A percentile compares a stretch with the other conserved stretches of the same genome.
phyloP scores from a whole-genome alignment of 768 basidiomycete genomes.

The Psilocybe tampanensis region DNA sequence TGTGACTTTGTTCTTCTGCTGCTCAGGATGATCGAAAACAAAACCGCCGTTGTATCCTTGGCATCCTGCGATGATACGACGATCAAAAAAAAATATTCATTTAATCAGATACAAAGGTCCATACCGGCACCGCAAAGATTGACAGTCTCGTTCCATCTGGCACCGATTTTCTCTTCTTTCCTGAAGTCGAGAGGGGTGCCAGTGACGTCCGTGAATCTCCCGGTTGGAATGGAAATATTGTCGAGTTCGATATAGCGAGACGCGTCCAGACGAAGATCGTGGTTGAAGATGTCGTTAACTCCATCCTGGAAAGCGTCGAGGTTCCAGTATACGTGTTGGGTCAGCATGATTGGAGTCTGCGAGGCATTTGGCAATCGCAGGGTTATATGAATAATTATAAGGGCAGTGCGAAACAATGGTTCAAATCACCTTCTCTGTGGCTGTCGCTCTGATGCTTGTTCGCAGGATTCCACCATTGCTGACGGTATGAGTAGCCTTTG shows the following conservation, averaged over 20 bases:
- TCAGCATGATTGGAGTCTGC: conserved; percentile 59
- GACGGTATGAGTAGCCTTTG: conserved; percentile 50
- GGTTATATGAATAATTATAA: neutral
- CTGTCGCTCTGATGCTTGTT: conserved; percentile 46
- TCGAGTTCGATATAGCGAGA: conserved; percentile 41
- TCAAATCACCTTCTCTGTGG: conserved; percentile 45
- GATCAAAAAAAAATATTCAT: neutral
- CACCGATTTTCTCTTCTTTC: conserved; percentile 31
- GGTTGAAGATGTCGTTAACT: conserved; percentile 34
- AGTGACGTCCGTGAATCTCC: conserved; percentile 29
- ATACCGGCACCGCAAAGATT: conserved; percentile 30
- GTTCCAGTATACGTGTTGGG: conserved; percentile 60
- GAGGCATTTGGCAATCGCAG: neutral
- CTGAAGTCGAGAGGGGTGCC: conserved; percentile 46
- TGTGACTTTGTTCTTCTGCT: conserved; percentile 30
- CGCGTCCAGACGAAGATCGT: conserved; percentile 31
- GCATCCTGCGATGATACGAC: conserved; percentile 38
- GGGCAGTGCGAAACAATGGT: no score
- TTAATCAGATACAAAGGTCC: neutral
- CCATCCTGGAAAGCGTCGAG: conserved; percentile 53
- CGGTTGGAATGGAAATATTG: conserved; percentile 40
- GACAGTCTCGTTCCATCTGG: conserved; percentile 34
- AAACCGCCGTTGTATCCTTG: conserved; percentile 52
- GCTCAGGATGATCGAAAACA: conserved; percentile 45
- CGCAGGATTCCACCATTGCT: conserved; percentile 43